Conservation (phyloP, 2,329 filamentous ascomycete species). For the Aspergillus alliaceus region DNA sequence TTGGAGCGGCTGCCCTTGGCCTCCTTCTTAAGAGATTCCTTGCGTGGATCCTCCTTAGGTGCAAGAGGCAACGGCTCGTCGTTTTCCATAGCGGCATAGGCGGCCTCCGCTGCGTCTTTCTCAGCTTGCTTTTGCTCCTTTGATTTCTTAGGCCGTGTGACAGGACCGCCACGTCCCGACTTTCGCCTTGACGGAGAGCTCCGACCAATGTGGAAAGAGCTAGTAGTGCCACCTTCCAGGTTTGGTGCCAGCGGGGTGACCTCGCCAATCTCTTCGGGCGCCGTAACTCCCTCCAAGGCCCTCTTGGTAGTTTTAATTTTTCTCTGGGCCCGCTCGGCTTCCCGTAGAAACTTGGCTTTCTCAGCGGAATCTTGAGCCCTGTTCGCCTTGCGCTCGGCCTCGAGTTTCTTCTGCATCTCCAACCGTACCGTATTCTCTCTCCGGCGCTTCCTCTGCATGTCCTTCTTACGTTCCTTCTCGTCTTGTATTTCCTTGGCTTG, state of each 20-base stretch:
- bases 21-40: constrained; percentile 45
- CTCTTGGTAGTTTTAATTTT: constrained; percentile 90
- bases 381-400: constrained; percentile 74
- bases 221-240: constrained; percentile 80
- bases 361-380: constrained; percentile 80
- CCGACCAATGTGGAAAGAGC: constrained; percentile 73
- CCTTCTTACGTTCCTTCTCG: constrained; percentile 99
- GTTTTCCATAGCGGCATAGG: constrained; percentile 68
- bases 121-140: constrained; percentile 70
- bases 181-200: constrained; percentile 53
- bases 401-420: constrained; percentile 78
- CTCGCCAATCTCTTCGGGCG: constrained; percentile 69
- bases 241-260: constrained; percentile 74
- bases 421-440: constrained; percentile 93
- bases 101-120: constrained; percentile 77
- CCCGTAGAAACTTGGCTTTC: constrained; percentile 74
- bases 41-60: constrained; percentile 57
- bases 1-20: constrained; percentile 42
- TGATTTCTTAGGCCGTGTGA: constrained; percentile 79
- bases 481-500: constrained; percentile 86
- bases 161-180: constrained; percentile 51
- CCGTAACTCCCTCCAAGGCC: constrained; percentile 79
- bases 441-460: constrained; percentile 96
- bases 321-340: constrained; percentile 86
- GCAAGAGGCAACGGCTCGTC: constrained; percentile 51